phyloP scores from a whole-genome alignment of 805 yeast species.

The Komagataella populi region DNA sequence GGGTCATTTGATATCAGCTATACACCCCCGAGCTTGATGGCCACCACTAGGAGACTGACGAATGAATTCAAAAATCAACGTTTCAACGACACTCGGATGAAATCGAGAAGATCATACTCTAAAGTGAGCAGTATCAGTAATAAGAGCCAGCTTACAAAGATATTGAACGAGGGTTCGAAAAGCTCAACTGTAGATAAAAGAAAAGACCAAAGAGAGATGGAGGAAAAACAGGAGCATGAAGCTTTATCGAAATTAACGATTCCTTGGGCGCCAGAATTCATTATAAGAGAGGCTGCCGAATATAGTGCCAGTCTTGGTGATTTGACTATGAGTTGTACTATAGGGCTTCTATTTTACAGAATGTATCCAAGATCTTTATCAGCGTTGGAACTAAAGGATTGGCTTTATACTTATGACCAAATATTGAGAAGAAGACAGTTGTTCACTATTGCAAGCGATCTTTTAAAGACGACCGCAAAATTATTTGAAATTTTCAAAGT shows the following conservation, averaged over 20 bases:
- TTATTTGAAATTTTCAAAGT: slow-evolving; percentile 18
- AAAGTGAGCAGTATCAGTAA: slow-evolving; percentile 10
- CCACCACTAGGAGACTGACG: background rate
- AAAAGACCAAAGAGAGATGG: background rate
- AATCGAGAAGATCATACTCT: slow-evolving; percentile 7
- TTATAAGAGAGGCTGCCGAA: slow-evolving; percentile 37
- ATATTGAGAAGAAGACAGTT: slow-evolving; percentile 32
- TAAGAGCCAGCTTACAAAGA: slow-evolving; percentile 12
- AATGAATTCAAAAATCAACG: background rate
- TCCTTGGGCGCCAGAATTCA: slow-evolving; percentile 46
- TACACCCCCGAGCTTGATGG: background rate
- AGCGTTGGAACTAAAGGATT: slow-evolving; percentile 31
- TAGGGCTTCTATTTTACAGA: slow-evolving; percentile 39
- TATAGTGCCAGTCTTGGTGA: slow-evolving; percentile 54
- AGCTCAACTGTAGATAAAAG: slow-evolving; percentile 1
- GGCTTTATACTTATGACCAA: slow-evolving; percentile 42
- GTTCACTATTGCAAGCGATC: slow-evolving; percentile 44
- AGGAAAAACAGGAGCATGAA: background rate
- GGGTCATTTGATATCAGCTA: background rate
- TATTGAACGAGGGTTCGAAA: slow-evolving; percentile 7
- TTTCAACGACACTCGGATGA: background rate
- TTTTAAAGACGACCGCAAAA: slow-evolving; percentile 27
- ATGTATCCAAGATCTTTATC: slow-evolving; percentile 17
- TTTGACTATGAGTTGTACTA: slow-evolving; percentile 40
- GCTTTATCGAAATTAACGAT: slow-evolving; percentile 1